Conservation (phyloP, 2,329 filamentous ascomycete species). For the Colletotrichum echinochloae region DNA sequence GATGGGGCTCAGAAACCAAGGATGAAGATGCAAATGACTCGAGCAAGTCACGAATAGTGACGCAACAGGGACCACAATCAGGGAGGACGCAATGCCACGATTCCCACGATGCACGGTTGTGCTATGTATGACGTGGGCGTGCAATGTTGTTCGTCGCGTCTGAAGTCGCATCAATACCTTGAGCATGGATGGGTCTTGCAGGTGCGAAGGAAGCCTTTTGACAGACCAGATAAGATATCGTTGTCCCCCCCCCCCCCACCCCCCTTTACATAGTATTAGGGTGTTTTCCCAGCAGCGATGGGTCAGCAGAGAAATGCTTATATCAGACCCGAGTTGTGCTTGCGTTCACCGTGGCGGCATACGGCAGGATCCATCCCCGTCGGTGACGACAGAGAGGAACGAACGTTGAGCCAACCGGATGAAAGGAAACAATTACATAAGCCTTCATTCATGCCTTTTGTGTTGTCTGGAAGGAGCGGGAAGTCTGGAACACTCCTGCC, state of each 20-base stretch:
- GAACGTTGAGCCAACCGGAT: neutral
- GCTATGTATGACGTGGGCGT: constrained; percentile 10
- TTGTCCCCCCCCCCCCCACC: no score
- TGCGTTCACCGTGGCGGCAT: neutral
- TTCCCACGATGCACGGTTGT: neutral
- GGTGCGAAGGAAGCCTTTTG: no score
- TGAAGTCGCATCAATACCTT: neutral
- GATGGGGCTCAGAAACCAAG: constrained; percentile 4
- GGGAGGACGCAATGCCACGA: neutral
- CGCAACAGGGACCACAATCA: constrained; percentile 33
- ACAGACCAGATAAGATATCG: no score
- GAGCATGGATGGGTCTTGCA: no score
- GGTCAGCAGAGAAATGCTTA: neutral
- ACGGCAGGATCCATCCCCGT: neutral
- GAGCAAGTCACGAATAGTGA: constrained; percentile 15
- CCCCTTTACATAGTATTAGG: no score
- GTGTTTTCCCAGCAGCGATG: constrained; percentile 2
- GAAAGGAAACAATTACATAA: neutral
- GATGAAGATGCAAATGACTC: constrained; percentile 24
- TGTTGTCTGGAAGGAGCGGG: constrained; percentile 17
- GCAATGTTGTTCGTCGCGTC: neutral
- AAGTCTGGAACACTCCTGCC: constrained; percentile 17
- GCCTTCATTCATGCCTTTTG: neutral
- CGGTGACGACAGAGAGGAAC: constrained; percentile 8
- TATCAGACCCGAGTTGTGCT: constrained; percentile 14